Conservation (phyloP, 768 basidiomycete species). For the Dentipellis sp. region DNA sequence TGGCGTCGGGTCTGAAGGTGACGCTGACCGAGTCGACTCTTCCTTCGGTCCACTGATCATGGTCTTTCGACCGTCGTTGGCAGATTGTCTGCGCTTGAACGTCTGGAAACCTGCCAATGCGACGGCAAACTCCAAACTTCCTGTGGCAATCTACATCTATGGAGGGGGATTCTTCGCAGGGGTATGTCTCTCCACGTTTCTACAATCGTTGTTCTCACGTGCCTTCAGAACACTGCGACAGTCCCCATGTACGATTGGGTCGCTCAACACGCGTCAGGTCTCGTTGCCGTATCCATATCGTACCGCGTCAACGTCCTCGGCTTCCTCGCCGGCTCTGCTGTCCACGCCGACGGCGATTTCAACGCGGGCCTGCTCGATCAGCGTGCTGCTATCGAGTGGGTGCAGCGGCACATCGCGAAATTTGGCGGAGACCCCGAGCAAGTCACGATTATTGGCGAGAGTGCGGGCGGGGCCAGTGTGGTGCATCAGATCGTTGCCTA, state of each 20-base stretch:
- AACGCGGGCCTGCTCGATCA: constrained; percentile 35
- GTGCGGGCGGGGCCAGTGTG: constrained; percentile 35
- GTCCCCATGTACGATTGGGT: constrained; percentile 13
- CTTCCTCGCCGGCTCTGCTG: constrained; percentile 24
- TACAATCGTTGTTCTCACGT: neutral
- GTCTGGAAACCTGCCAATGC: neutral
- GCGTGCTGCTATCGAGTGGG: constrained; percentile 31
- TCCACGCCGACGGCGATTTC: constrained; percentile 28
- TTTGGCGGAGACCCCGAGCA: constrained; percentile 27
- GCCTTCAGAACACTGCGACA: neutral
- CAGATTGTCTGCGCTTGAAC: neutral
- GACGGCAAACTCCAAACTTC: neutral
- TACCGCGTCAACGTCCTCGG: constrained; percentile 43
- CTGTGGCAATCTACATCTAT: neutral
- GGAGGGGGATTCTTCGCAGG: neutral
- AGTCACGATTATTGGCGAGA: constrained; percentile 30
- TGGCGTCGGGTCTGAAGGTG: constrained; percentile 37
- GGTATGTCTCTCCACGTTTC: neutral
- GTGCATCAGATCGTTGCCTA: constrained; percentile 36
- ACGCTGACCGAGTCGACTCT: constrained; percentile 23
- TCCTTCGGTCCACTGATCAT: neutral
- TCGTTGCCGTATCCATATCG: constrained; percentile 23
- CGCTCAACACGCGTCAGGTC: constrained; percentile 24
- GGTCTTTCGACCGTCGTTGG: neutral
- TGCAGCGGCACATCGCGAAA: constrained; percentile 26